Evolutionary conservation across 2,329 filamentous ascomycete species (phyloP).

Genomic region (Ceratocystis colombiana): DNA sequence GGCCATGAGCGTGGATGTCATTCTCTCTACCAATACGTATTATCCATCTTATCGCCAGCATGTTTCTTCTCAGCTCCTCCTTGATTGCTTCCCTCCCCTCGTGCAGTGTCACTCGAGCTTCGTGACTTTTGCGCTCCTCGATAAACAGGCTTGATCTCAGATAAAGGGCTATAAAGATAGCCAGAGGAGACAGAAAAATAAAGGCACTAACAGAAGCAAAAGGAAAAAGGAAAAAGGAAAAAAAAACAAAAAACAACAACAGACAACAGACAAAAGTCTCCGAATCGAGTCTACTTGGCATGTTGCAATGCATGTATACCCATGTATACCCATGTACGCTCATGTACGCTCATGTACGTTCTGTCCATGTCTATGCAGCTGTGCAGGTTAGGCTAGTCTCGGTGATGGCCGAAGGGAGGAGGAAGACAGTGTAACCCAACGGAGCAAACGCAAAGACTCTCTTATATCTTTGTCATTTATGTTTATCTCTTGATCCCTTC

Average conservation of each 20-base stretch:
- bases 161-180: neutral
- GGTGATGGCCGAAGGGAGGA: neutral
- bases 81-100: neutral
- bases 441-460: neutral
- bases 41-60: too few relatives aligned
- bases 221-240: neutral
- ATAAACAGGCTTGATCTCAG: neutral
- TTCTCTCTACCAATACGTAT: too few relatives aligned
- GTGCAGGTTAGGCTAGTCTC: neutral
- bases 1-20: too few relatives aligned
- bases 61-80: neutral
- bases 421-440: neutral
- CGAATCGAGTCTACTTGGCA: neutral
- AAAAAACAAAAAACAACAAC: neutral
- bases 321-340: neutral
- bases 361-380: neutral
- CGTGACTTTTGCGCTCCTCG: neutral
- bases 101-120: neutral
- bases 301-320: neutral
- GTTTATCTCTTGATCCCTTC: neutral
- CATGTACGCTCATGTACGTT: neutral
- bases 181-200: too few relatives aligned
- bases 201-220: neutral
- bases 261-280: neutral
- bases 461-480: neutral